A percentile compares a stretch with the other conserved stretches of the same genome.
Evolutionary conservation across 2,329 filamentous ascomycete species (phyloP).

Genomic region (Nemania abortiva): DNA sequence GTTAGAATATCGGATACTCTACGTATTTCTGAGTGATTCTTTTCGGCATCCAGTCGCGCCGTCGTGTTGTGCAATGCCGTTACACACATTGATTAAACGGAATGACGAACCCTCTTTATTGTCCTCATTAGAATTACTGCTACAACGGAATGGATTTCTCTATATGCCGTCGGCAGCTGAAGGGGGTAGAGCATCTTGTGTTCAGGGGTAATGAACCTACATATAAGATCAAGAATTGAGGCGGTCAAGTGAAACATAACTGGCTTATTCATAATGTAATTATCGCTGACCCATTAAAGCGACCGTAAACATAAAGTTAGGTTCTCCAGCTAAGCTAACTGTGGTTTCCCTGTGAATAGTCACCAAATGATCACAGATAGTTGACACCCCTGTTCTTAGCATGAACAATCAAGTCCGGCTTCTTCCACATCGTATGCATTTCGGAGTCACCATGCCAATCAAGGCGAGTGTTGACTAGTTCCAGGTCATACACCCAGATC

Average conservation of each 20-base stretch:
- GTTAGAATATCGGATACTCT: background rate
- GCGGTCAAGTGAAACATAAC: background rate
- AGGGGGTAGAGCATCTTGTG: background rate
- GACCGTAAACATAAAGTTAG: no score
- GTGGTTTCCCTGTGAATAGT: no score
- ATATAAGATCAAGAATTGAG: background rate
- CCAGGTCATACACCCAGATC: constrained; percentile 21
- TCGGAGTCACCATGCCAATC: constrained; percentile 18
- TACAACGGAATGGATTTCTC: background rate
- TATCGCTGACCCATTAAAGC: no score
- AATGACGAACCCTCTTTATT: background rate
- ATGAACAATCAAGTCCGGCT: constrained; percentile 16
- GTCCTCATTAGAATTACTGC: background rate
- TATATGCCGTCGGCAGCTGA: background rate
- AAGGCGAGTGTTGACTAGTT: background rate
- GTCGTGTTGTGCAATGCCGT: no score
- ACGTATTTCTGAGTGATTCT: background rate
- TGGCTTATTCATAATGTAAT: no score
- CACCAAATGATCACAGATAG: no score
- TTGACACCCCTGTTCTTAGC: constrained; percentile 11
- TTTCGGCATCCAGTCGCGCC: background rate
- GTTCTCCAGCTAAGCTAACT: no score
- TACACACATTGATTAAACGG: no score
- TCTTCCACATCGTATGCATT: constrained; percentile 19
- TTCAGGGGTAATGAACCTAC: background rate